phyloP scores from a whole-genome alignment of 805 yeast species.

The Pichia heedii region DNA sequence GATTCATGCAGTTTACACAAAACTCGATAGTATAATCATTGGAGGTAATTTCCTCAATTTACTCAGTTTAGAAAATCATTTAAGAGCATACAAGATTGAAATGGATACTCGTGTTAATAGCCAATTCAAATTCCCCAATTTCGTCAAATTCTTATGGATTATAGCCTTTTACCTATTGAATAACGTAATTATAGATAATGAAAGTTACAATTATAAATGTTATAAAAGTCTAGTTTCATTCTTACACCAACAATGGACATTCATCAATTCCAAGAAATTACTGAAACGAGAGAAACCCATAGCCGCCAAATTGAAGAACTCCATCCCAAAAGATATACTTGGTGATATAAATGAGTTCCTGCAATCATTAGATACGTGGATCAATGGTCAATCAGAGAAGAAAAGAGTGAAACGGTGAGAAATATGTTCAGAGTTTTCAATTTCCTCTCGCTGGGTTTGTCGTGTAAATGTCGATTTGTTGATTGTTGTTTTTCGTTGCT shows the following conservation, averaged over 20 bases:
- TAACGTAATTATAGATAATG: neutral
- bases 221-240: slow-evolving; percentile 17
- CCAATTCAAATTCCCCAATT: slow-evolving; percentile 71
- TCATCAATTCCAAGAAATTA: neutral
- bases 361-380: neutral
- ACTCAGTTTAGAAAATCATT: slow-evolving; percentile 52
- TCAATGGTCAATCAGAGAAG: neutral
- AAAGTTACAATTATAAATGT: slow-evolving; percentile 15
- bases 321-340: slow-evolving; percentile 7
- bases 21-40: slow-evolving; percentile 67
- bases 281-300: neutral
- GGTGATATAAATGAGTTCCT: slow-evolving; percentile 7
- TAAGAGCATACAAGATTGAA: slow-evolving; percentile 56
- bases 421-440: too few relatives aligned
- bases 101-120: slow-evolving; percentile 60
- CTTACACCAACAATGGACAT: slow-evolving; percentile 8
- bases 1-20: slow-evolving; percentile 87
- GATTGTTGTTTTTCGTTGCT: too few relatives aligned
- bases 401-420: too few relatives aligned
- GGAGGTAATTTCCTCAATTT: slow-evolving; percentile 83
- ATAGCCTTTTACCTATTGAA: slow-evolving; percentile 38
- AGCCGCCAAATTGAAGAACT: slow-evolving; percentile 36
- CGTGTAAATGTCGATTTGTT: too few relatives aligned
- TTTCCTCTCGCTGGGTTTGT: too few relatives aligned
- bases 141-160: slow-evolving; percentile 62